Base-by-base conservation (phyloP, 768 basidiomycete species). In the Phylloporus arenicola region DNA sequence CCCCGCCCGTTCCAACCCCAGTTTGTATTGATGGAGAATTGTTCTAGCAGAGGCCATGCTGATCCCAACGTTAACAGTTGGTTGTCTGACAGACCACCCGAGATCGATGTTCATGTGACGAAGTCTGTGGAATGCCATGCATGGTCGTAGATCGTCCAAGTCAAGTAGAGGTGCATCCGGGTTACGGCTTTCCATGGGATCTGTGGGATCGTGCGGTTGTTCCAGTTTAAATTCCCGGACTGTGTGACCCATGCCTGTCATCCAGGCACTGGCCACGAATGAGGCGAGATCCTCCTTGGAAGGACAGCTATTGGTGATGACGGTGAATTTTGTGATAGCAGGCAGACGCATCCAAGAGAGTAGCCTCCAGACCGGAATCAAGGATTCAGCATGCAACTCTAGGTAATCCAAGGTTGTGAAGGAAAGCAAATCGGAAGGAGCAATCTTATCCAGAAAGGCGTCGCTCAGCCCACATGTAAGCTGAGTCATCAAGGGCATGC, bases 11-110 rank as follows among this genome's bases (percentile, higher is more conserved):
- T 41, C 51, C 57, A 58, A 3, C 54, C 56, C 45, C 39, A 52
- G 0, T 43, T 20, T 24, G 19, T 17, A 31, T 60, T 56, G 8
- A 60, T 44, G 44, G 5, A 9, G 4, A 57, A 12, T 3, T n/a
- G 1, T 17, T 55, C 38, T 5, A 60, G 8, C 17, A 34, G 30
- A 24, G 44, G 54, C 58, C 58, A 58, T 17, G 48, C 34, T 12
- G 48, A 40, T 3, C 12, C 56, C 24, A 57, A 20, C 6, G 6
- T 16, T 1, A 54, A 6, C 10, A 57, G 7, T 1, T 45, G 42
- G 10, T 7, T n/a, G 19, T 52, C 53, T 11, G 34, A 27, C 20
- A 58, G 14, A 9, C 39, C 50, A 52, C 6, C 3, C 14, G 16
- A 44, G 17, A 13, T 50, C 17, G 24, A 58, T 1, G 0, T 9